Conservation (phyloP, 306 rosid genomes). For the Dryas alaskensis region DNA sequence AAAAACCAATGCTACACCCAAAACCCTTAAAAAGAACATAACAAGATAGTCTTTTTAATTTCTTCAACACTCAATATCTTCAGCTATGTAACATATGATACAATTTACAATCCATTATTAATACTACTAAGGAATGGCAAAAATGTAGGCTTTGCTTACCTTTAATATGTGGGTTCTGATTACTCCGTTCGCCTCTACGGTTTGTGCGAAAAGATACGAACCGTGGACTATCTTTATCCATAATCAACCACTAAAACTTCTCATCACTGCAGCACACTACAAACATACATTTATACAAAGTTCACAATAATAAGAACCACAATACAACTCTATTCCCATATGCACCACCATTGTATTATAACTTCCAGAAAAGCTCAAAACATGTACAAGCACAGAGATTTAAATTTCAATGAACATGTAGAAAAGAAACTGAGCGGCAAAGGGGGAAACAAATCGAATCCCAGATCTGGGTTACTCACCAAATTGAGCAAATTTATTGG, state of each 20-base stretch:
- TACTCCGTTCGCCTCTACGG: conserved; percentile 41
- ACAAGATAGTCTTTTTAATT: neutral
- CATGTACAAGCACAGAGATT: neutral
- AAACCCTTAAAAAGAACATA: neutral
- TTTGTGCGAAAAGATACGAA: conserved; percentile 33
- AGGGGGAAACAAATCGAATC: neutral
- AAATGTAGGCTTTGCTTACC: conserved; percentile 22
- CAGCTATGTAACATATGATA: neutral
- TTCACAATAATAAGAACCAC: neutral
- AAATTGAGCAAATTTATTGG: neutral
- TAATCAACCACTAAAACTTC: conserved; percentile 21
- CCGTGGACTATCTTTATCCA: conserved; percentile 39
- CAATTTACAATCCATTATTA: neutral
- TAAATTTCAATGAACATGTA: too few species aligned
- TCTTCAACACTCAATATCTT: neutral
- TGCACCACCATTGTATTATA: neutral
- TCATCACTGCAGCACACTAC: conserved; percentile 27
- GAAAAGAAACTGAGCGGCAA: neutral
- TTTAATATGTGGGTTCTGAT: conserved; percentile 20
- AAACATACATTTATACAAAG: neutral
- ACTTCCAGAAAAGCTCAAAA: neutral
- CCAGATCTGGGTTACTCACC: conserved; percentile 7
- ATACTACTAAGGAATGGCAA: neutral
- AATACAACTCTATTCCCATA: neutral
- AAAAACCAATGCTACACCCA: neutral